Conservation (phyloP, 2,329 filamentous ascomycete species). For the Aspergillus ochraceoroseus region DNA sequence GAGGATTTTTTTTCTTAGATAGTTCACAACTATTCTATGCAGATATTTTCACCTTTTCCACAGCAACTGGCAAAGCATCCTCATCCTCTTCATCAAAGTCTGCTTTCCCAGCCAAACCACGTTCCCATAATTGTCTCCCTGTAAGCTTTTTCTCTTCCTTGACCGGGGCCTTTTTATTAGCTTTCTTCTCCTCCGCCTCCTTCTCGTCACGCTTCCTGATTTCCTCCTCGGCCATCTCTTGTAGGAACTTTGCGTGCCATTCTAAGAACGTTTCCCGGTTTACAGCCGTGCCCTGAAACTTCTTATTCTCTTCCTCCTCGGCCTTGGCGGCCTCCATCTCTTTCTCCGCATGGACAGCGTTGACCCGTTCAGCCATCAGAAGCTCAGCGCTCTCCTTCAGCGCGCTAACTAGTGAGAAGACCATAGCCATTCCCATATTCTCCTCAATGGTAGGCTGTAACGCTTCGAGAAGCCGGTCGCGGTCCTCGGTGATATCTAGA, state of each 20-base stretch:
- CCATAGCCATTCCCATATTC: constrained; percentile 94
- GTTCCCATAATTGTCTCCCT: constrained; percentile 73
- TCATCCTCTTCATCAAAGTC: constrained; percentile 66
- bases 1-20: constrained; percentile 13
- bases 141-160: constrained; percentile 63
- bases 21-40: constrained; percentile 38
- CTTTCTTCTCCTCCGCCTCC: constrained; percentile 75
- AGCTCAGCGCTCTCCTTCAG: constrained; percentile 89
- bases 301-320: constrained; percentile 90
- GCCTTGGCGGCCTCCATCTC: constrained; percentile 54
- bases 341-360: constrained; percentile 52
- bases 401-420: constrained; percentile 82
- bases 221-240: constrained; percentile 74
- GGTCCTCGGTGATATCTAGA: constrained; percentile 77
- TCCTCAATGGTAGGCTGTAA: constrained; percentile 77
- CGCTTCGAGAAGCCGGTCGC: constrained; percentile 63
- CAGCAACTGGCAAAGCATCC: constrained; percentile 52
- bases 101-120: constrained; percentile 61
- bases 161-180: constrained; percentile 69
- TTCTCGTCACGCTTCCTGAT: constrained; percentile 62
- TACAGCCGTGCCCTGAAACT: constrained; percentile 87
- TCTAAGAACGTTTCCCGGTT: constrained; percentile 78
- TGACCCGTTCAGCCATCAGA: constrained; percentile 69
- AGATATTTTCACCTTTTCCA: constrained; percentile 69
- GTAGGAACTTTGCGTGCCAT: constrained; percentile 73